phyloP scores from a whole-genome alignment of 371 early-diverging fungal species.

The Mortierella sp. region DNA sequence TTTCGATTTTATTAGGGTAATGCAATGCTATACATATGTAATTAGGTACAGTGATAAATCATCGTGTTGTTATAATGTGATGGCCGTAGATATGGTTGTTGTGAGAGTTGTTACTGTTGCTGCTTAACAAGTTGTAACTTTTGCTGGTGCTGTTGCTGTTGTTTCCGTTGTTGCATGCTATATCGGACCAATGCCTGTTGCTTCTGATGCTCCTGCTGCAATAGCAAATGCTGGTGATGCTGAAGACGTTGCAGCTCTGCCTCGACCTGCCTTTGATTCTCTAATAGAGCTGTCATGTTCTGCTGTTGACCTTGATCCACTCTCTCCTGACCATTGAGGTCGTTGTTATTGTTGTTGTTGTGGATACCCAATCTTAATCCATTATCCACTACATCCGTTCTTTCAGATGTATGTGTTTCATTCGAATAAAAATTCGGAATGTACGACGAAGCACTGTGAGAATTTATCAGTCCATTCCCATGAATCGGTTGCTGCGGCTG shows the following conservation, averaged over 20 bases:
- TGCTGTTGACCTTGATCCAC: constrained; percentile 58
- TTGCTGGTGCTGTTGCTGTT: constrained; percentile 7
- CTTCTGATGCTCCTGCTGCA: constrained; percentile 21
- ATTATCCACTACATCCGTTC: neutral
- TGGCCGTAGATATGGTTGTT: neutral
- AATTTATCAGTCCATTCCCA: no score
- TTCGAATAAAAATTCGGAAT: no score
- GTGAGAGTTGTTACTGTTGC: neutral
- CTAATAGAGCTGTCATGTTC: constrained; percentile 14
- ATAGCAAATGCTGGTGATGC: constrained; percentile 15
- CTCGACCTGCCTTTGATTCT: constrained; percentile 21
- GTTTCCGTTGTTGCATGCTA: constrained; percentile 12
- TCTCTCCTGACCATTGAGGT: constrained; percentile 63
- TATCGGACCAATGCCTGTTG: constrained; percentile 21
- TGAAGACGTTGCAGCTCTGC: constrained; percentile 24
- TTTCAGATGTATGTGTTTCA: no score
- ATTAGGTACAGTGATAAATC: no score
- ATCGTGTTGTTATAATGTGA: no score
- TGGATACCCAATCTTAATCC: constrained; percentile 5
- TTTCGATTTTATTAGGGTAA: no score
- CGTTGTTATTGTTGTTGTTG: neutral
- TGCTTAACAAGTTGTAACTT: constrained; percentile 9
- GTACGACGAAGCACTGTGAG: no score
- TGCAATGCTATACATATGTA: no score
- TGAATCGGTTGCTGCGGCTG: no score